Percentiles rank a stretch among this genome's conserved stretches.
These are phyloP conservation scores for Wolfiporia cocos DNA, from an alignment of 1,284 basidiomycete species.

Conservation along the genomic window DNA sequence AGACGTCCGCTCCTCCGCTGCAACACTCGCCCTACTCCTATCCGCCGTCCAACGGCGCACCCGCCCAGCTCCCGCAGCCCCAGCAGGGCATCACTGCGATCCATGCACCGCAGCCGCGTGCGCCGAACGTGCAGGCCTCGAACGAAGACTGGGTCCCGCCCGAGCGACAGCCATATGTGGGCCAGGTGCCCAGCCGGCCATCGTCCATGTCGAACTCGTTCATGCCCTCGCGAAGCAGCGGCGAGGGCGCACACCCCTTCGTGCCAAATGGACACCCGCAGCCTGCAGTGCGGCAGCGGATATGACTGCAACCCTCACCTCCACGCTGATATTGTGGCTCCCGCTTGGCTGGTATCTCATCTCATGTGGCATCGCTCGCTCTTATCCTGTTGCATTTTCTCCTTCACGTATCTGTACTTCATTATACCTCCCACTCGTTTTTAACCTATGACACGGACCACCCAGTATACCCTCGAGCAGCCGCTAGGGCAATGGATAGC, in stretches of 20 bases:
- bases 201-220: slow-evolving; percentile 40
- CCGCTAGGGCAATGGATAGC: slow-evolving; percentile 17
- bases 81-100: slow-evolving; percentile 36
- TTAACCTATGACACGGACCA: slow-evolving; percentile 24
- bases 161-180: slow-evolving; percentile 20
- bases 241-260: slow-evolving; percentile 38
- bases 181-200: slow-evolving; percentile 26
- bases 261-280: slow-evolving; percentile 38
- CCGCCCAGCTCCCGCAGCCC: slow-evolving; percentile 29
- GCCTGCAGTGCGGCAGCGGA: slow-evolving; percentile 45
- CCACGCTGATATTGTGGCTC: slow-evolving; percentile 3
- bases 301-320: slow-evolving; percentile 19
- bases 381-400: slow-evolving; percentile 12
- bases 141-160: slow-evolving; percentile 44
- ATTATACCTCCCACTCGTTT: slow-evolving; percentile 15
- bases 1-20: slow-evolving; percentile 32
- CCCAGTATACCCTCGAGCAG: slow-evolving; percentile 21
- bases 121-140: slow-evolving; percentile 32
- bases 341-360: slow-evolving; percentile 14
- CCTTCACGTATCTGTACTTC: slow-evolving; percentile 22
- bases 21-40: slow-evolving; percentile 39
- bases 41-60: slow-evolving; percentile 25
- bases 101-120: slow-evolving; percentile 33
- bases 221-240: slow-evolving; percentile 40
- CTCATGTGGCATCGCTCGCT: slow-evolving; percentile 10